Conservation (phyloP, 176 grass and related monocot genomes). For the Pharus latifolius region DNA sequence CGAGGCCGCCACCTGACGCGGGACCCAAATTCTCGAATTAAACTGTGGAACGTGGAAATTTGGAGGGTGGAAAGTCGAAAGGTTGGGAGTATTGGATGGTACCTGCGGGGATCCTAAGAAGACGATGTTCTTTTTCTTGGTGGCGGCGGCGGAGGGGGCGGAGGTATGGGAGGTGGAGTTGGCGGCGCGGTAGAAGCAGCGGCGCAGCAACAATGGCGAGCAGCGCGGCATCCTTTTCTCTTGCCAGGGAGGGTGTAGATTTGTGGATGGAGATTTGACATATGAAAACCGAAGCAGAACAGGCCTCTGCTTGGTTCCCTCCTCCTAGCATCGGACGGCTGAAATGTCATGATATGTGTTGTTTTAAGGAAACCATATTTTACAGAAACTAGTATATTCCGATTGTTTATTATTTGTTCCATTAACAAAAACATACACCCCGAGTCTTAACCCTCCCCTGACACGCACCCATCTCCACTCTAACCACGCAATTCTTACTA, state of each 20-base stretch:
- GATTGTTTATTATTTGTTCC: too few relatives aligned
- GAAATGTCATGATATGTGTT: background rate
- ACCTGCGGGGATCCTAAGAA: slow-evolving; percentile 70
- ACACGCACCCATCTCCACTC: too few relatives aligned
- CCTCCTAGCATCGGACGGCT: background rate
- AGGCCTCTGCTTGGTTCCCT: too few relatives aligned
- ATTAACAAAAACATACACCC: too few relatives aligned
- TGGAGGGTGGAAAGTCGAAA: background rate
- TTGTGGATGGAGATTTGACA: background rate
- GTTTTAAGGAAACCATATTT: too few relatives aligned
- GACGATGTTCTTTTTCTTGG: slow-evolving; percentile 52
- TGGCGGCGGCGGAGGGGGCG: background rate
- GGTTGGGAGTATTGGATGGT: background rate
- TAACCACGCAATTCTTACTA: too few relatives aligned
- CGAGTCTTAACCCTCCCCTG: too few relatives aligned
- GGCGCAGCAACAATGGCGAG: slow-evolving; percentile 39
- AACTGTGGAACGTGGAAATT: background rate
- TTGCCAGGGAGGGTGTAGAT: background rate
- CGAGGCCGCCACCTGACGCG: slow-evolving; percentile 52
- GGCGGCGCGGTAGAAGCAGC: slow-evolving; percentile 29
- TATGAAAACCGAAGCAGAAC: too few relatives aligned
- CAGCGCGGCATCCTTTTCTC: slow-evolving; percentile 19
- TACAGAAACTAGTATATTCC: too few relatives aligned
- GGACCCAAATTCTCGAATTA: background rate
- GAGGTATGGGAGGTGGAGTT: background rate